phyloP scores from a whole-genome alignment of 2,329 filamentous ascomycete species.

The Aspergillus arachidicola region DNA sequence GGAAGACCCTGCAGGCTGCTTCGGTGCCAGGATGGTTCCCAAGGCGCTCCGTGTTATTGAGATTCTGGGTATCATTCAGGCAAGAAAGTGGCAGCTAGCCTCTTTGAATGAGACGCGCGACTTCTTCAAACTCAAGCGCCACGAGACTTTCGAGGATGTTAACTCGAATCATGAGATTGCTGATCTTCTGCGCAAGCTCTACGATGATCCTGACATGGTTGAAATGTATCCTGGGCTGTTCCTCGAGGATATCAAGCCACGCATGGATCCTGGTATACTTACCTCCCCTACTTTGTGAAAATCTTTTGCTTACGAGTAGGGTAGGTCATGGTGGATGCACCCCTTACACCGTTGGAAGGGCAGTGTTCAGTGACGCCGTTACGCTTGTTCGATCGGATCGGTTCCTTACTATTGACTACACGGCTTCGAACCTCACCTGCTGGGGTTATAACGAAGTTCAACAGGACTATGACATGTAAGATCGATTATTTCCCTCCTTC shows the following conservation, averaged over 20 bases:
- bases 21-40: slow-evolving; percentile 73
- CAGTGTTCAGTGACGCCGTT: slow-evolving; percentile 48
- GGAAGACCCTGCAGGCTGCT: slow-evolving; percentile 58
- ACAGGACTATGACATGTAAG: slow-evolving; percentile 28
- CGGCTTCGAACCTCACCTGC: slow-evolving; percentile 39
- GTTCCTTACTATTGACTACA: slow-evolving; percentile 45
- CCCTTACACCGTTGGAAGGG: slow-evolving; percentile 42
- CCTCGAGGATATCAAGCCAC: slow-evolving; percentile 42
- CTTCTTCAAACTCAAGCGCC: slow-evolving; percentile 62
- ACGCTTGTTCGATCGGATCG: slow-evolving; percentile 46
- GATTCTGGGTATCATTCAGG: slow-evolving; percentile 76
- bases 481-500: neutral
- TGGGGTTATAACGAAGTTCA: slow-evolving; percentile 44
- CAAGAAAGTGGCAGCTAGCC: slow-evolving; percentile 64
- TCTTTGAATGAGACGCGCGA: slow-evolving; percentile 60
- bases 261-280: slow-evolving; percentile 33
- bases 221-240: slow-evolving; percentile 72
- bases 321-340: slow-evolving; percentile 37
- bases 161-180: slow-evolving; percentile 60
- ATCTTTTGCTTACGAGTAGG: neutral
- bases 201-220: slow-evolving; percentile 66
- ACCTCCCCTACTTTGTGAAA: neutral
- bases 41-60: slow-evolving; percentile 73
- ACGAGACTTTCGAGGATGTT: slow-evolving; percentile 62
- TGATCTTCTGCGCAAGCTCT: slow-evolving; percentile 59